A percentile compares a stretch with the other conserved stretches of the same genome.
Evolutionary conservation across 2,329 filamentous ascomycete genomes (phyloP).

Genomic region (Lojkania enalia): DNA sequence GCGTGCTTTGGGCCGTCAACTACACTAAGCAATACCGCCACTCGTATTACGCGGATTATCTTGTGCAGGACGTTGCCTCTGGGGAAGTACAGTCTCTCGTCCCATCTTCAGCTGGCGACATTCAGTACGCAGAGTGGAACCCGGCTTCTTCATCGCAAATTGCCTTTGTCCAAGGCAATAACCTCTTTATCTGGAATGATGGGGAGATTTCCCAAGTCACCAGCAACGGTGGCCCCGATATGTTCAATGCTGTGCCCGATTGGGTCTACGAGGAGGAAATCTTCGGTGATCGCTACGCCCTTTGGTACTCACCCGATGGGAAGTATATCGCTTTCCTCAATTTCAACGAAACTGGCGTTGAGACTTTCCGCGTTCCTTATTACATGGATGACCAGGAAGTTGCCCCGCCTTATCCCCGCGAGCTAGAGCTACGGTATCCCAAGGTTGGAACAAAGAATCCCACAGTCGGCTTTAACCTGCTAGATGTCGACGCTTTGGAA

Average conservation of each 20-base stretch:
- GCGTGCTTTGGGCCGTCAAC: constrained; percentile 66
- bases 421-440: constrained; percentile 67
- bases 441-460: constrained; percentile 71
- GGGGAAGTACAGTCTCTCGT: constrained; percentile 60
- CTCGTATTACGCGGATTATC: constrained; percentile 70
- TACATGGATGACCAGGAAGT: constrained; percentile 63
- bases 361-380: constrained; percentile 67
- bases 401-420: constrained; percentile 63
- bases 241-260: constrained; percentile 67
- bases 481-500: constrained; percentile 56
- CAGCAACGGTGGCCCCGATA: constrained; percentile 61
- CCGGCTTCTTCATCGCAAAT: constrained; percentile 59
- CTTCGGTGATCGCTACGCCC: constrained; percentile 53
- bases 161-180: constrained; percentile 69
- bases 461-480: constrained; percentile 62
- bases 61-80: constrained; percentile 63
- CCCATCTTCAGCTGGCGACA: constrained; percentile 63
- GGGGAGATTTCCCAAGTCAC: constrained; percentile 62
- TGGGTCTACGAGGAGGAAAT: constrained; percentile 68
- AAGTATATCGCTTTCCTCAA: constrained; percentile 59
- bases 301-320: constrained; percentile 63
- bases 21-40: constrained; percentile 70
- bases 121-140: constrained; percentile 68
- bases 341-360: constrained; percentile 68
- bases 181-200: constrained; percentile 63